phyloP scores from a whole-genome alignment of 1,139 yeast species.

The Entelexis sorbosivorans region DNA sequence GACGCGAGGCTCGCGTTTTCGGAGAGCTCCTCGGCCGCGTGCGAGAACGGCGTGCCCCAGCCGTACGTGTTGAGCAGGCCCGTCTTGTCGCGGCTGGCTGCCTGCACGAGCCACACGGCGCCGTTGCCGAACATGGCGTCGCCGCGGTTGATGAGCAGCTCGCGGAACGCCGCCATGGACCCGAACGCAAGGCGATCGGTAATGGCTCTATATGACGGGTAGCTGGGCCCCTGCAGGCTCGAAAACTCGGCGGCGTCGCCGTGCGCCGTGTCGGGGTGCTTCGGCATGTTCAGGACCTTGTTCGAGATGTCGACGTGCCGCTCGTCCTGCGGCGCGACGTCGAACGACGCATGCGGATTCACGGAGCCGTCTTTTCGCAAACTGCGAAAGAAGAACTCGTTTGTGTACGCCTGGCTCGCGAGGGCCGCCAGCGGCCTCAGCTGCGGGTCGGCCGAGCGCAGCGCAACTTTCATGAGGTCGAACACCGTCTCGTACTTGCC shows the following conservation, averaged over 20 bases:
- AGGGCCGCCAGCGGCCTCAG: constrained; percentile 56
- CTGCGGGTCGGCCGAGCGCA: constrained; percentile 47
- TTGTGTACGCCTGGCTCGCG: constrained; percentile 86
- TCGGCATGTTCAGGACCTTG: constrained; percentile 23
- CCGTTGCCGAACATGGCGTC: constrained; percentile 65
- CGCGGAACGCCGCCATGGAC: constrained; percentile 43
- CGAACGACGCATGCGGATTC: constrained; percentile 24
- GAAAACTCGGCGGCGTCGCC: not conserved
- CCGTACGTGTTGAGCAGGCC: constrained; percentile 55
- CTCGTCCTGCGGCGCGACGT: constrained; percentile 2
- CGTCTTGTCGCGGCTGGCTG: constrained; percentile 8
- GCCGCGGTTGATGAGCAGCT: constrained; percentile 47
- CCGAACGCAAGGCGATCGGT: constrained; percentile 30
- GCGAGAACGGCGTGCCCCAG: constrained; percentile 77
- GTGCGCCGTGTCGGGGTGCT: constrained; percentile 8
- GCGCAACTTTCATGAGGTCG: constrained; percentile 13
- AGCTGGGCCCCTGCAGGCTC: constrained; percentile 11
- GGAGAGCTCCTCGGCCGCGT: constrained; percentile 11
- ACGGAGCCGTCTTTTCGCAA: constrained; percentile 31
- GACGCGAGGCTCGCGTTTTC: constrained; percentile 10
- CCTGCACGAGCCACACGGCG: constrained; percentile 74
- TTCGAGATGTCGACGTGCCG: constrained; percentile 24
- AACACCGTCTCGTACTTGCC: constrained; percentile 11
- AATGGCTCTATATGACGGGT: constrained; percentile 22
- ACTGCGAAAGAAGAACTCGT: constrained; percentile 77